Base-by-base conservation (phyloP, 345 rosid genomes). In the Gossypium ekmanianum region DNA sequence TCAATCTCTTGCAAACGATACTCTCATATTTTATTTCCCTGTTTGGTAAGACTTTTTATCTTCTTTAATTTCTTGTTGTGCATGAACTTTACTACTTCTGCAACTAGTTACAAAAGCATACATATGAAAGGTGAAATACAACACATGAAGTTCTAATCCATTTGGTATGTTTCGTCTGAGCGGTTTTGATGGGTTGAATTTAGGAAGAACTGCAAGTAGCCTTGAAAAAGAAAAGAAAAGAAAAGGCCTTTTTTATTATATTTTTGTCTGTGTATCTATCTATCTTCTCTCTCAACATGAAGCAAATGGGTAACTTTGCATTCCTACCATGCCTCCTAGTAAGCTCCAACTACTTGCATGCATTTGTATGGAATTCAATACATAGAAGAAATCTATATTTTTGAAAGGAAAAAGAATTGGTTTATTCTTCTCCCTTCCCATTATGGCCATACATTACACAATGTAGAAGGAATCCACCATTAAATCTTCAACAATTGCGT, bases 381-480 rank as follows among this genome's bases (percentile, higher is more conserved):
- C 58, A 27, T 2, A 34, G 9, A 68, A 69, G 72, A 61, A 58
- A 58, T 26, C 34, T 26, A 58, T 58, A 58, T 58, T 58, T 58
- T 22, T 57, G 2, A 57, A 22, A 57, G 12, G 4, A 22, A 57
- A 58, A 24, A 20, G 1, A 3, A 58, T 52, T 64, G 16, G 67
- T 43, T 43, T 27, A 63, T 64, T 41, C 48, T 41, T 39, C 26
- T 64, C 12, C 68, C 14, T 9, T 9, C 24, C 13, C 48, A 39
- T 39, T 24, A 45, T n/a, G 43, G 7, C 8, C 11, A 27, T 61
- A 45, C 50, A 56, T 50, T 61, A 44, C 58, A 55, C 59, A 73
- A 69, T 14, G 26, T 27, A 50, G 47, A 74, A 68, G 27, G 51
- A 61, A 74, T 55, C 75, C 72, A 74, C 51, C 52, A 18, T n/a